Evolutionary conservation across 176 grass and related monocot genomes (phyloP).

Genomic region (Microstegium vimineum): DNA sequence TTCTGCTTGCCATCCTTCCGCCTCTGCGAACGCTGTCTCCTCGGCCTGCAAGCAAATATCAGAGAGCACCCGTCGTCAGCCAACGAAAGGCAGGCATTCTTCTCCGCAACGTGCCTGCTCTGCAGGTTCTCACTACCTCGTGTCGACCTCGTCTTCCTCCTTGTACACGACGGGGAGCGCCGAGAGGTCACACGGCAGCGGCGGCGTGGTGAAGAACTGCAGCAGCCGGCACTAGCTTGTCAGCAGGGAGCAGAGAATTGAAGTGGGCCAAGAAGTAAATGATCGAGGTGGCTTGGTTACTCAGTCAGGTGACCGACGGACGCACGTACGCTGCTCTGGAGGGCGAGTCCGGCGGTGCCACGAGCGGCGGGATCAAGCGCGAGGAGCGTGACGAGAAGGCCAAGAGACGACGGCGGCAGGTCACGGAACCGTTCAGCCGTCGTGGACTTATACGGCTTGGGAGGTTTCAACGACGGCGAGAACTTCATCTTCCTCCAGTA

Average conservation of each 20-base stretch:
- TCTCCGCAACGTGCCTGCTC: not conserved
- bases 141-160: not conserved
- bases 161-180: not conserved
- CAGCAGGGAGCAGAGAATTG: not conserved
- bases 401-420: constrained; percentile 30
- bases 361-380: constrained; percentile 46
- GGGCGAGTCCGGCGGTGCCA: constrained; percentile 47
- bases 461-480: constrained; percentile 25
- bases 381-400: constrained; percentile 47
- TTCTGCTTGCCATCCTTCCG: constrained; percentile 20
- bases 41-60: not conserved
- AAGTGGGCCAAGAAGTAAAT: not conserved
- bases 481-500: constrained; percentile 57
- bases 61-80: not conserved
- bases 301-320: no score
- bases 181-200: not conserved
- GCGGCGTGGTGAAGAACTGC: not conserved
- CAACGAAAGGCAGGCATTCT: not conserved
- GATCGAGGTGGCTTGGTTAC: no score
- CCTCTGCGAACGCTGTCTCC: constrained; percentile 17
- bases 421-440: constrained; percentile 40
- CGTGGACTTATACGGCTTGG: constrained; percentile 34
- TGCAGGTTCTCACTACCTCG: not conserved
- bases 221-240: not conserved
- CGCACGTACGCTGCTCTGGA: constrained; percentile 55